A percentile compares a stretch with the other conserved stretches of the same genome.
Evolutionary conservation across 257 asterid species (phyloP).

Genomic region (Solanum chmielewskii): DNA sequence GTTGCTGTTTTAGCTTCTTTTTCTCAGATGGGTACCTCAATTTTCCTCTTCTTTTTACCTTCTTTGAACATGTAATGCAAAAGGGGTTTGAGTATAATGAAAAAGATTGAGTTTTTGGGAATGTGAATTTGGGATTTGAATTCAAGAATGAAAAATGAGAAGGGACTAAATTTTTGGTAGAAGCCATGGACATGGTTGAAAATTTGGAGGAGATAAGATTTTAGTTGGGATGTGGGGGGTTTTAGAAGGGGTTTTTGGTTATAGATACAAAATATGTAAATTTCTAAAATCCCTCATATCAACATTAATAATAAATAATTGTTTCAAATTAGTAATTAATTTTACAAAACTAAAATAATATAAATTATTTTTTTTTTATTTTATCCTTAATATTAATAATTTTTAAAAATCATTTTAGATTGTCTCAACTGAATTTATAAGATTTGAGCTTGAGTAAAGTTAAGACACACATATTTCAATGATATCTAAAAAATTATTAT

Average conservation of each 20-base stretch:
- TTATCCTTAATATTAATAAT: too few species aligned
- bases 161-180: conserved; percentile 19
- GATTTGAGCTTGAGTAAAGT: neutral
- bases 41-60: conserved; percentile 69
- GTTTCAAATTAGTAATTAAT: too few species aligned
- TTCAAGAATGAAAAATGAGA: conserved; percentile 13
- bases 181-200: conserved; percentile 25
- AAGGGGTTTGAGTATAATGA: conserved; percentile 7
- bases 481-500: too few species aligned
- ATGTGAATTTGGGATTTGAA: conserved; percentile 12
- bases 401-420: too few species aligned
- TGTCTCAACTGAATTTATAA: neutral
- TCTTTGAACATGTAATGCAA: conserved; percentile 38
- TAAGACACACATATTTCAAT: neutral
- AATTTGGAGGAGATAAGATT: neutral
- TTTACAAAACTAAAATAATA: too few species aligned
- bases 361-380: too few species aligned
- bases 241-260: neutral
- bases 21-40: conserved; percentile 95
- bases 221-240: neutral
- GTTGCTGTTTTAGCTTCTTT: conserved; percentile 44
- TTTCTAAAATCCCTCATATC: too few species aligned
- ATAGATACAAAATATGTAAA: neutral
- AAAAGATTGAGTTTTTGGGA: neutral
- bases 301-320: neutral